Evolutionary conservation across 2,329 filamentous ascomycete species (phyloP), one percentile per base, ranked within the genome.

Genomic region (Eutypa lata): DNA sequence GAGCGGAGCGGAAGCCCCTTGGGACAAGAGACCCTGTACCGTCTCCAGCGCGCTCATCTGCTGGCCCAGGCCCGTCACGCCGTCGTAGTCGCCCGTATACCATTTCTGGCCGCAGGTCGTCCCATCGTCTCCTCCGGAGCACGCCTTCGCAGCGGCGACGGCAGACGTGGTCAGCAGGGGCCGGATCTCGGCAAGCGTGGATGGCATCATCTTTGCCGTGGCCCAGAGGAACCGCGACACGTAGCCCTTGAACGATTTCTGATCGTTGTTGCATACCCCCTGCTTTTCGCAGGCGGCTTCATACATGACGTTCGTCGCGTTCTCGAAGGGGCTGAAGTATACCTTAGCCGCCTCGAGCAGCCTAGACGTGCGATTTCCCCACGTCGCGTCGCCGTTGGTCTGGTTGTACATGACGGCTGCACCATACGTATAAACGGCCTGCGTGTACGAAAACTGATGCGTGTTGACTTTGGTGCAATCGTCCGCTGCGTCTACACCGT

Each of bases 191-290:
- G 68, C 51, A 3, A 71, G 69, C 19, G 85, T 78, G 19, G 76
- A 77, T 10, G 85, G 82, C 53, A 83, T 74, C 70, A 86, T 74
- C 48, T 77, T 65, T 33, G 81, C 75, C 3, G 82, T 77, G 45
- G 79, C 75, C 71, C 79, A 86, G 73, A 87, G 80, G 72, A 84
- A 87, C 51, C 84, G 82, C 24, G 83, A 75, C 28, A 88, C 75
- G 65, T 85, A 87, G 43, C 78, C 85, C 71, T 90, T 90, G 78
- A 86, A 88, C 8, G 81, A 83, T 60, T 77, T 79, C 76, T 86
- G 84, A 68, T 89, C 86, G 48, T 71, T 75, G 64, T 83, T 80
- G 69, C 87, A 90, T 1, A 64, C 74, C 49, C 71, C 70, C 53
- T 73, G 69, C 3, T 68, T 71, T 67, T 90, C 87, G 72, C 87